Evolutionary conservation across 371 early-diverging fungal species (phyloP).

Genomic region (Smittium culicis): DNA sequence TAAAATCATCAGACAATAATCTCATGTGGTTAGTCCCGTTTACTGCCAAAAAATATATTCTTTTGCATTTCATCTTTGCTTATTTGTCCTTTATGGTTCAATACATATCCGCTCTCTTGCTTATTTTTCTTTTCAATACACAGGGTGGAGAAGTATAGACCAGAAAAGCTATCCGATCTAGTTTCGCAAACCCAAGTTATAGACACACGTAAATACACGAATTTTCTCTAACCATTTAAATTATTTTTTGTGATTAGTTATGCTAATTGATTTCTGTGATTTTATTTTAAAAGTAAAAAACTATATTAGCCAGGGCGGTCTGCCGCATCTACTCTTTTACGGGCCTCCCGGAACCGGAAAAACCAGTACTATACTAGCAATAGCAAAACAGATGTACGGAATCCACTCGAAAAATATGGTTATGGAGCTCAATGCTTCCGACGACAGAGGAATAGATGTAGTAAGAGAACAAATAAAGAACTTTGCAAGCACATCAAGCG

Average conservation of each 20-base stretch:
- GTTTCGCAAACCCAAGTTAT: slow-evolving; percentile 86
- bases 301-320: slow-evolving; percentile 70
- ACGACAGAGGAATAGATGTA: slow-evolving; percentile 99
- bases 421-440: slow-evolving; percentile 96
- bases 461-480: slow-evolving; percentile 96
- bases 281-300: slow-evolving; percentile 41
- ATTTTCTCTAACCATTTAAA: neutral
- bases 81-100: no score
- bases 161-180: slow-evolving; percentile 63
- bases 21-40: neutral
- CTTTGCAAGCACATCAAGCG: slow-evolving; percentile 87
- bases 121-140: no score
- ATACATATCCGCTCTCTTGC: no score
- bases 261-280: no score
- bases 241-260: neutral
- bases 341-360: slow-evolving; percentile 99
- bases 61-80: no score
- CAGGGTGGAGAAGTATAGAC: slow-evolving; percentile 94
- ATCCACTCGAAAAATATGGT: slow-evolving; percentile 66
- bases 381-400: slow-evolving; percentile 75
- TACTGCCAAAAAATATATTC: no score
- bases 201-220: slow-evolving; percentile 48
- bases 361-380: slow-evolving; percentile 89
- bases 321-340: slow-evolving; percentile 98
- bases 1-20: neutral